phyloP scores from a whole-genome alignment of 164 flowering plant species.

The Tetrastigma voinierianum region DNA sequence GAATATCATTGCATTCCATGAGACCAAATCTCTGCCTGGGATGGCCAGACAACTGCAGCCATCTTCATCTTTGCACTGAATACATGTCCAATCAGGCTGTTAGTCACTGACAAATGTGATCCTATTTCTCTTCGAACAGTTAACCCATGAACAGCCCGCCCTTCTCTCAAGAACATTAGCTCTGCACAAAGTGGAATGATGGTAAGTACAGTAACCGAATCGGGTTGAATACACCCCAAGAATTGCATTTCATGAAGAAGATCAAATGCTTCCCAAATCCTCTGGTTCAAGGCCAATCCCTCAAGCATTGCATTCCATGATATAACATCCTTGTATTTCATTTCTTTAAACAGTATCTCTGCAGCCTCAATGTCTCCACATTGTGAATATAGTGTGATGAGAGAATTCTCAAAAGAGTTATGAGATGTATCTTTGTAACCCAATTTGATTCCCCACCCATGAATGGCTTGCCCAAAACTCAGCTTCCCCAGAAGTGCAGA shows the following conservation, averaged over 20 bases:
- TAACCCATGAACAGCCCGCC: constrained; percentile 42
- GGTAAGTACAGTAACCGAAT: constrained; percentile 35
- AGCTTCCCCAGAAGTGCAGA: constrained; percentile 20
- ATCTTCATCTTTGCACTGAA: constrained; percentile 20
- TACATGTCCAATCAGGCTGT: constrained; percentile 49
- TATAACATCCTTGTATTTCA: constrained; percentile 27
- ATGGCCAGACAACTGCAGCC: constrained; percentile 30
- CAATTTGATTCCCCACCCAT: constrained; percentile 25
- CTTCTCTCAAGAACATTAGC: constrained; percentile 23
- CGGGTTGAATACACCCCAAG: constrained; percentile 22
- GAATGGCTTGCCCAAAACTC: constrained; percentile 4
- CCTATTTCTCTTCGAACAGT: constrained; percentile 25
- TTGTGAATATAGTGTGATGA: constrained; percentile 41
- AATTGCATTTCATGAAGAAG: constrained; percentile 39
- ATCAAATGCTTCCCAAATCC: constrained; percentile 29
- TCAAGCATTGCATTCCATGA: constrained; percentile 53
- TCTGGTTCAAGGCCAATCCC: constrained; percentile 32
- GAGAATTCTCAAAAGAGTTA: constrained; percentile 38
- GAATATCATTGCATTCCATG: constrained; percentile 55
- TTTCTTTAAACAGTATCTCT: constrained; percentile 24
- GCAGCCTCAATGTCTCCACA: constrained; percentile 32
- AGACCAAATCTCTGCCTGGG: constrained; percentile 34
- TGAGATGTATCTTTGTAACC: constrained; percentile 24
- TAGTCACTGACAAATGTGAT: constrained; percentile 20
- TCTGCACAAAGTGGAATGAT: constrained; percentile 36